Evolutionary conservation across 2,329 filamentous ascomycete genomes (phyloP).

Genomic region (Amauroascus verrucosus): DNA sequence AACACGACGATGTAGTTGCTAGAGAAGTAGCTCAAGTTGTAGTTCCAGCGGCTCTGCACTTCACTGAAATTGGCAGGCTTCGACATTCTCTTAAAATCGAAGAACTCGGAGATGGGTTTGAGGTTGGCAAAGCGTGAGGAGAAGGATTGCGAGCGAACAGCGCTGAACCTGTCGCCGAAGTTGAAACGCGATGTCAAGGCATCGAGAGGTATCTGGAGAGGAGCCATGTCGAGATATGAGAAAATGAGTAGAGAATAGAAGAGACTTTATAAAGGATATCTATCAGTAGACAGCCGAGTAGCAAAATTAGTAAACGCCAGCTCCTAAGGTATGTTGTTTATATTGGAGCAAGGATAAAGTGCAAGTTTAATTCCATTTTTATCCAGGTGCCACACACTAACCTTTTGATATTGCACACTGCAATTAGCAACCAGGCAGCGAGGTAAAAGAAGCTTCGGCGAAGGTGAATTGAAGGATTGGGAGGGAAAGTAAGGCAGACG

Average conservation of each 20-base stretch:
- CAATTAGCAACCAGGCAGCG: too few relatives aligned
- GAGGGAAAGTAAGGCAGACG: background rate
- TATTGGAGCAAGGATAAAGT: too few relatives aligned
- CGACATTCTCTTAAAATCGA: conserved; percentile 89
- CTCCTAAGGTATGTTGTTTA: too few relatives aligned
- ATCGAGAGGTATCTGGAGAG: conserved; percentile 88
- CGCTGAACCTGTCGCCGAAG: conserved; percentile 71
- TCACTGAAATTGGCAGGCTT: conserved; percentile 89
- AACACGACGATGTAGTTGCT: conserved; percentile 97
- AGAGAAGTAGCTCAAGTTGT: conserved; percentile 93
- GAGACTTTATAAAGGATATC: background rate
- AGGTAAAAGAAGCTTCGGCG: background rate
- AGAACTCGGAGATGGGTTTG: conserved; percentile 81
- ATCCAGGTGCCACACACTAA: too few relatives aligned
- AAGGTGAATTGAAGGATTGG: background rate
- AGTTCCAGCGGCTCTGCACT: conserved; percentile 85
- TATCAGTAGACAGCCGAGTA: too few relatives aligned
- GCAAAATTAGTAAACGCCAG: background rate
- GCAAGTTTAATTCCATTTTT: too few relatives aligned
- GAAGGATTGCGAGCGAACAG: conserved; percentile 68
- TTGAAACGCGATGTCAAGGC: conserved; percentile 84
- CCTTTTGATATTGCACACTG: background rate
- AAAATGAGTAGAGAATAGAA: background rate
- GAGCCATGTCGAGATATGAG: conserved; percentile 51
- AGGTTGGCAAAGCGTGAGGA: conserved; percentile 83